phyloP scores from a whole-genome alignment of 2,329 filamentous ascomycete genomes.

The Chrysoporthe puriensis region DNA sequence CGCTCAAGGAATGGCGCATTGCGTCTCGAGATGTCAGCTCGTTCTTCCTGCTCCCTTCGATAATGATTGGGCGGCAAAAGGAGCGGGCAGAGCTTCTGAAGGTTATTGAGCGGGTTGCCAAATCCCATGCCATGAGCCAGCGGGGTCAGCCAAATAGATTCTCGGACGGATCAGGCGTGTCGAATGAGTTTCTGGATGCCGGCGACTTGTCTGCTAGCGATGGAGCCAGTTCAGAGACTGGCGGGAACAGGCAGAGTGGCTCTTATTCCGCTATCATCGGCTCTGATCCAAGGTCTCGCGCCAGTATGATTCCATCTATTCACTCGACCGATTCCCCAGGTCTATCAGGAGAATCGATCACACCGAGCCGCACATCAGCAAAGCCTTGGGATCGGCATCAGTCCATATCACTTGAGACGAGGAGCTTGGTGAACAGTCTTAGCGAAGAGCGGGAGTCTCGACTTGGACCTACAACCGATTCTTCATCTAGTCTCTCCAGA shows the following conservation, averaged over 20 bases:
- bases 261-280: conserved; percentile 52
- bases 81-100: conserved; percentile 72
- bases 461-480: conserved; percentile 47
- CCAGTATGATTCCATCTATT: conserved; percentile 46
- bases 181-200: conserved; percentile 51
- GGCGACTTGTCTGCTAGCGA: conserved; percentile 61
- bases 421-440: conserved; percentile 50
- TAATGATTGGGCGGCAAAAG: conserved; percentile 77
- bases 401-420: conserved; percentile 53
- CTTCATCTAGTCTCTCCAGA: conserved; percentile 54
- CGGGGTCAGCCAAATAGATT: conserved; percentile 49
- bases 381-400: conserved; percentile 58
- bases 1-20: conserved; percentile 74
- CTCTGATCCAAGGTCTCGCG: conserved; percentile 47
- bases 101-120: conserved; percentile 77
- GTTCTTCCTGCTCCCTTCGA: conserved; percentile 83
- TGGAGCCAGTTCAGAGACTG: conserved; percentile 61
- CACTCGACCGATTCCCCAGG: conserved; percentile 43
- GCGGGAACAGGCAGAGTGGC: conserved; percentile 51
- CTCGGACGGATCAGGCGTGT: conserved; percentile 59
- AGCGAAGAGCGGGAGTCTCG: conserved; percentile 48
- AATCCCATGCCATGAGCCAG: conserved; percentile 58
- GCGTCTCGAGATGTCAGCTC: conserved; percentile 88
- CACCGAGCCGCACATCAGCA: conserved; percentile 40
- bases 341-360: conserved; percentile 48